Base-by-base conservation (phyloP, 495 filamentous ascomycete species). In the Trichoderma gamsii region DNA sequence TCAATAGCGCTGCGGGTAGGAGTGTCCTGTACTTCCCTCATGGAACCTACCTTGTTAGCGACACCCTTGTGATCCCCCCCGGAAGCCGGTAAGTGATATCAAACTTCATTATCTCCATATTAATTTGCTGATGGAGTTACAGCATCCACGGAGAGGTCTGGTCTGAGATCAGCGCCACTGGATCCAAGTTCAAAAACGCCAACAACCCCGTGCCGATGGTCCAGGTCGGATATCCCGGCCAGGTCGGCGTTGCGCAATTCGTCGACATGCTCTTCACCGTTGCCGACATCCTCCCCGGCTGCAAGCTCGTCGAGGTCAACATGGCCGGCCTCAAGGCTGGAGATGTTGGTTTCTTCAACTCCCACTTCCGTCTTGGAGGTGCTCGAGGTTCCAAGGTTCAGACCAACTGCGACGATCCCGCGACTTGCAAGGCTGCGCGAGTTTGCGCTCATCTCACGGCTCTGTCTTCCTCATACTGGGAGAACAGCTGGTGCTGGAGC, bases 371-470 rank as follows among this genome's bases (percentile, higher is more conserved):
- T 5, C 80, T 90, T 51, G 87, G 86, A 61, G 86, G 86, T 8
- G 79, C 79, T 4, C 78, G 77, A 2, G 83, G 80, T 3, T 79
- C 79, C 41, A 75, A 76, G 23, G 77, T 68, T 15, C 70, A 75
- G 41, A 72, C 68, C 0, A 66, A 73, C 49, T 81, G 80, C 15
- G 81, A 76, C 64, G 81, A 77, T 12, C 41, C 69, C 9, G 74
- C 71, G 3, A 72, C 81, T 38, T 70, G 80, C 23, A 74, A 84
- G 46, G 87, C 82, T 1, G 89, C 85, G 5, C 90, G 85, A 70
- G 78, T 90, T 78, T 79, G 81, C 21, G 82, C 90, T 75, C 85
- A 90, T 70, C 78, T 91, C 46, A 85, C 89, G 0, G 70, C 82
- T 27, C 78, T 69, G 7, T 87, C 83, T 4, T 77, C 76, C 0